A percentile compares a stretch with the other conserved stretches of the same genome.
phyloP scores from a whole-genome alignment of 2,329 filamentous ascomycete species.

The Grosmannia clavigera region DNA sequence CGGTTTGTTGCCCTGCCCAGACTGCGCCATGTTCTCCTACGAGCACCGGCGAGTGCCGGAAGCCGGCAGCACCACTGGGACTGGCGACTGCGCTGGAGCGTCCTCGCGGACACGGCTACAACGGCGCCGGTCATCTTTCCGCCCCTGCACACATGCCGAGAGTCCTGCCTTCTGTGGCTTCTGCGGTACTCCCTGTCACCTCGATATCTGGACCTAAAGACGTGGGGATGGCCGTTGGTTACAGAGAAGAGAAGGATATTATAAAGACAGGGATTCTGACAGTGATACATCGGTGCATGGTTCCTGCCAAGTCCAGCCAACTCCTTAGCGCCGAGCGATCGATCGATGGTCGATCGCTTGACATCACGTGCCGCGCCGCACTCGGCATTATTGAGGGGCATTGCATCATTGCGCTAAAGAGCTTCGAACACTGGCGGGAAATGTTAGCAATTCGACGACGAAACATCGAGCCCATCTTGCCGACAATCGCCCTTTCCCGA shows the following conservation, averaged over 20 bases:
- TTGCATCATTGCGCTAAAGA: slow-evolving; percentile 9
- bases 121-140: background rate
- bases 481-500: too few relatives aligned
- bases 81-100: background rate
- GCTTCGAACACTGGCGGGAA: background rate
- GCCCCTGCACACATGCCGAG: background rate
- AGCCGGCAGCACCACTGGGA: background rate
- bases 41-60: background rate
- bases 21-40: background rate
- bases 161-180: background rate
- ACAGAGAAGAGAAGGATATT: too few relatives aligned
- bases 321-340: too few relatives aligned
- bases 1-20: background rate
- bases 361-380: slow-evolving; percentile 1
- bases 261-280: too few relatives aligned
- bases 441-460: too few relatives aligned
- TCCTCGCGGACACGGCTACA: background rate
- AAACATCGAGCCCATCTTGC: too few relatives aligned
- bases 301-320: too few relatives aligned
- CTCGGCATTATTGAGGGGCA: slow-evolving; percentile 6
- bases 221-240: too few relatives aligned
- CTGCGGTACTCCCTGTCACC: background rate
- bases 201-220: background rate
- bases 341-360: too few relatives aligned
- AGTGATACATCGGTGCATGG: too few relatives aligned